Conservation (phyloP, 306 rosid species). For the Phaseolus lunatus region DNA sequence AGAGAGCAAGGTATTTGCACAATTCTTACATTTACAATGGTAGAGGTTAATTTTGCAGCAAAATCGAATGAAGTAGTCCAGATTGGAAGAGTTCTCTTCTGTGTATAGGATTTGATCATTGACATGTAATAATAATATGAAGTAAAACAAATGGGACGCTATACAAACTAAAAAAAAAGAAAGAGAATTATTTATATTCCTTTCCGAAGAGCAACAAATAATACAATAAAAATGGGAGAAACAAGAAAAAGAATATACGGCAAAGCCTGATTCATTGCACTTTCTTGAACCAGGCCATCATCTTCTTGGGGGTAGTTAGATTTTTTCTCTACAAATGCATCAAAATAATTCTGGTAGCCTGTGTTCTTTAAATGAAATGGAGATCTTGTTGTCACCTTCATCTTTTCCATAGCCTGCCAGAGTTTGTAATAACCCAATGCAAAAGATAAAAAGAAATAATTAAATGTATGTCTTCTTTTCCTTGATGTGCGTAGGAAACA, state of each 20-base stretch:
- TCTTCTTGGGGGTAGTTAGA: constrained; percentile 54
- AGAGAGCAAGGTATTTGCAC: neutral
- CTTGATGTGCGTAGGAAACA: constrained; percentile 6
- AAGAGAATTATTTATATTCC: constrained; percentile 50
- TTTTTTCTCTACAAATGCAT: constrained; percentile 80
- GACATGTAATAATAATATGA: constrained; percentile 8
- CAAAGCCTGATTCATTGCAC: constrained; percentile 55
- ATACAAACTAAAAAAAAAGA: constrained; percentile 19
- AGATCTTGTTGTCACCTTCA: constrained; percentile 65
- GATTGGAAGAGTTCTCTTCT: constrained; percentile 14
- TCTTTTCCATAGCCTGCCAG: constrained; percentile 94
- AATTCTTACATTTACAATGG: constrained; percentile 27
- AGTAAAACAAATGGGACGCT: constrained; percentile 25
- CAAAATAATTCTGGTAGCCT: constrained; percentile 73
- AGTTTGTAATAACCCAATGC: constrained; percentile 33
- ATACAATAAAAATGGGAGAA: constrained; percentile 78
- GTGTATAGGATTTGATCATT: constrained; percentile 19
- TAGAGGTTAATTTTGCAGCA: neutral
- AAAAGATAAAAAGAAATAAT: constrained; percentile 7
- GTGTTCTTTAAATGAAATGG: constrained; percentile 62
- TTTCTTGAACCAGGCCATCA: constrained; percentile 58
- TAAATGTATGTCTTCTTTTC: neutral
- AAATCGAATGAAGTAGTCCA: constrained; percentile 20
- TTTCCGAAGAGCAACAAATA: constrained; percentile 73
- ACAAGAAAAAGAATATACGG: constrained; percentile 70